Conservation (phyloP, 2,329 filamentous ascomycete species). For the Ophiocordyceps robertsii region DNA sequence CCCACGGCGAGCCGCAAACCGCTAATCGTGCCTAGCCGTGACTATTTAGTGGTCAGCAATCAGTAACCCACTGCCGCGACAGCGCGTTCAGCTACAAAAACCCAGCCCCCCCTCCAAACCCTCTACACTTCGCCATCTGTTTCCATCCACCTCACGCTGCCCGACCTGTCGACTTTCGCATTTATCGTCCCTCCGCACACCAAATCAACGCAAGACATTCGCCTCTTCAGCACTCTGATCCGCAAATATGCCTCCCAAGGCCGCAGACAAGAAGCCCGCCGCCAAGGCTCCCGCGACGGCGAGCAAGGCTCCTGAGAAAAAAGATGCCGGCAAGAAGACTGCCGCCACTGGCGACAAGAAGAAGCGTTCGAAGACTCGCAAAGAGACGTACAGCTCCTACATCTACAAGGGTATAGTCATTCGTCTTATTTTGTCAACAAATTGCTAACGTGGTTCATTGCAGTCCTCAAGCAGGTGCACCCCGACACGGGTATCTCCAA, state of each 20-base stretch:
- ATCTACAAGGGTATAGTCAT: conserved; percentile 86
- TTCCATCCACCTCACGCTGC: conserved; percentile 21
- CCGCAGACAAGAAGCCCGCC: conserved; percentile 97
- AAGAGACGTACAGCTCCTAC: conserved; percentile 99
- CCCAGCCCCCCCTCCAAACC: conserved; percentile 36
- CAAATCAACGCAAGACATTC: conserved; percentile 3
- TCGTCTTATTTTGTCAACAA: not conserved
- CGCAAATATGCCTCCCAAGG: conserved; percentile 88
- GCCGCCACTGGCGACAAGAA: conserved; percentile 96
- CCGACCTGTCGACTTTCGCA: conserved; percentile 9
- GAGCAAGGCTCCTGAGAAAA: conserved; percentile 73
- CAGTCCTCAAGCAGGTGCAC: conserved; percentile 99
- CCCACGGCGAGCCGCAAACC: conserved; percentile 6
- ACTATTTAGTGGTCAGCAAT: conserved; percentile 23
- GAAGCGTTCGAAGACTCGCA: conserved; percentile 99
- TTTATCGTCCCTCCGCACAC: conserved; percentile 7
- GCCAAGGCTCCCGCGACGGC: conserved; percentile 81
- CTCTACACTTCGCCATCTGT: conserved; percentile 32
- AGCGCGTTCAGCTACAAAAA: conserved; percentile 50
- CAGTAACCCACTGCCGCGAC: conserved; percentile 39
- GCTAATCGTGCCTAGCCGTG: conserved; percentile 1
- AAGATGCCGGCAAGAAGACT: conserved; percentile 99
- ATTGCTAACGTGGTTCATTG: not conserved
- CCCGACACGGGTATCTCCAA: conserved; percentile 99
- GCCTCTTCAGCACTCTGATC: conserved; percentile 10